Evolutionary conservation across 2,329 filamentous ascomycete genomes (phyloP), one percentile per base, ranked within the genome.

Genomic region (Alternaria brassicicola): DNA sequence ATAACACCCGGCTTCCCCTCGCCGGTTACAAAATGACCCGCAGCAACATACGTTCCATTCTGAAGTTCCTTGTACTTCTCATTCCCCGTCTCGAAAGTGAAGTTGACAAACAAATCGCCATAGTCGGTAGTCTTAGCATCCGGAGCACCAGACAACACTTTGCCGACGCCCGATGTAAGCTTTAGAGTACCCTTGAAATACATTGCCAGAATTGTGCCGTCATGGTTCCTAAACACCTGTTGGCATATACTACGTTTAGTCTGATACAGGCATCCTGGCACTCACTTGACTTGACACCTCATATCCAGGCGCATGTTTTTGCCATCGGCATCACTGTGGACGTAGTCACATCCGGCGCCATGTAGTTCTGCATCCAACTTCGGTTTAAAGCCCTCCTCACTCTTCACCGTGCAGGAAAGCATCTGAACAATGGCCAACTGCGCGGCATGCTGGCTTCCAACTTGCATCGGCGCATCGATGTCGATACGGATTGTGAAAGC

Each of bases 271-370:
- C 8, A 8, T 4, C 41, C 13, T 21, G 3, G 10, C 19, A 59
- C 60, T 21, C 33, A 73, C 70, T 70, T 70, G 25, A 73, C 54
- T 33, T 73, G 70, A 21, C 56, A 61, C 31, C 72, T 51, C 0
- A 75, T 71, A 42, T 75, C 72, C 4, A 75, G 33, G 2, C 72
- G 45, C 72, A 75, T 74, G 57, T 72, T 64, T 6, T 17, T 53
- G 1, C 68, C 67, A 35, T 62, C 47, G 1, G 67, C 65, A 23
- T 75, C 72, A 31, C 70, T 75, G 38, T 67, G 71, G 25, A 75
- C 74, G 43, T 75, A 75, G 45, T 75, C 72, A 47, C 74, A 75
- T 39, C 71, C 71, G 4, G 66, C 60, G 9, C 72, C 72, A 46
- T 75, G 71, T 61, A 75, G 33, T 41, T 70, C 65, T 6, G 59